Base-by-base conservation (phyloP, 2,329 filamentous ascomycete species). In the Laburnicola sp. region DNA sequence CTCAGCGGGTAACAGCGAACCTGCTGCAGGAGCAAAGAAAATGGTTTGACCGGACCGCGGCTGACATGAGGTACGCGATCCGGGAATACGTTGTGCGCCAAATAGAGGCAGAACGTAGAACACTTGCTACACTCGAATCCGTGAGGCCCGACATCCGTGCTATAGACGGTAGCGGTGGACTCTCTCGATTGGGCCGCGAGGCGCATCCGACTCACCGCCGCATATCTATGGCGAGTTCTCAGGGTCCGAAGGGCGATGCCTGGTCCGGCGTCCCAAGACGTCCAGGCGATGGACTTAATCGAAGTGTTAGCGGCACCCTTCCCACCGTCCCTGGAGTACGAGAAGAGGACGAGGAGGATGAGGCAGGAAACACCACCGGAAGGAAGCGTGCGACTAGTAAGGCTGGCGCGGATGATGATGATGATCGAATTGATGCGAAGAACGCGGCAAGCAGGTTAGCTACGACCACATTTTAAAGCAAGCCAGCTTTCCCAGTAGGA, bases 211-310 rank as follows among this genome's bases (percentile, higher is more conserved):
- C 86, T 4, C 75, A 77, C 27, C 84, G 94, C 48, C 85, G 93
- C 54, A 76, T 86, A 25, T 93, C 85, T 72, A 75, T 97, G 59
- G 89, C 89, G 11, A 89, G 89, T 40, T 94, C 89, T 65, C 94
- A 99, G 75, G 94, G 94, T 0, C 93, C 94, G 43, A 96, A 96
- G 76, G 94, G 94, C n/a, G 94, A 99, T 73, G 88, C 94, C 11
- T 99, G 94, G 94, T 96, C 91, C 65, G 94, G 94, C 51, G 91
- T 97, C 26, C 90, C 92, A 31, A 83, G 94, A 55, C 83, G 89
- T 48, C 85, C 86, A 27, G 90, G 66, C 26, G 72, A 96, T 63
- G 86, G 86, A n/a, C 75, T 91, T 49, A 87, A 83, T 66, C 82
- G 91, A 63, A 92, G 86, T 68, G 81, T 92, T 58, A 91, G 88